phyloP scores from a whole-genome alignment of 768 basidiomycete genomes.

The Neoboletus magnificus region DNA sequence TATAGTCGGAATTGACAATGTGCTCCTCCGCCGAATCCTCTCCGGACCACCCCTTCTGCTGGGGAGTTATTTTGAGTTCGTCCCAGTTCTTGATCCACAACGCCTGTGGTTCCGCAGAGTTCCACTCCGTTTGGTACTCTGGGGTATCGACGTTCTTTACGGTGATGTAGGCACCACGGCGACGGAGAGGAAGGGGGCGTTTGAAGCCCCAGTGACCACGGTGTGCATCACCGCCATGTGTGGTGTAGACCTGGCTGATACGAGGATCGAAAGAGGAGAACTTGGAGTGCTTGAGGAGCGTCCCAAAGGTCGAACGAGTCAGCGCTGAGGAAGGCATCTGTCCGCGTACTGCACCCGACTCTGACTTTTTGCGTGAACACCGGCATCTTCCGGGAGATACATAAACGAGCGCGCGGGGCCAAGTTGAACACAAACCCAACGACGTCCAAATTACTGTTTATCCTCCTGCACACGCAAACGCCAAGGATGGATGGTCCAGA shows the following conservation, averaged over 20 bases:
- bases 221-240: conserved; percentile 64
- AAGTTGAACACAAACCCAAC: conserved; percentile 32
- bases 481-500: conserved; percentile 80
- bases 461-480: conserved; percentile 42
- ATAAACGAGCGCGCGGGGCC: conserved; percentile 26
- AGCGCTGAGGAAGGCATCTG: conserved; percentile 23
- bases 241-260: conserved; percentile 75
- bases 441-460: conserved; percentile 85
- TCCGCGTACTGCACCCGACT: neutral
- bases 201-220: conserved; percentile 87
- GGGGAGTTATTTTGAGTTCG: conserved; percentile 41
- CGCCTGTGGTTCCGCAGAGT: conserved; percentile 60
- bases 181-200: conserved; percentile 68
- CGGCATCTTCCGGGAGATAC: conserved; percentile 30
- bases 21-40: conserved; percentile 19
- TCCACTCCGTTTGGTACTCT: conserved; percentile 78
- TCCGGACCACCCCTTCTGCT: conserved; percentile 7
- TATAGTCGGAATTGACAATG: conserved; percentile 27
- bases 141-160: conserved; percentile 67
- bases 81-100: conserved; percentile 65
- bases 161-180: conserved; percentile 61
- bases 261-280: conserved; percentile 76
- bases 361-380: neutral
- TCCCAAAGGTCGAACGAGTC: conserved; percentile 67
- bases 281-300: conserved; percentile 75